Conservation (phyloP, 2,329 filamentous ascomycete species). For the Helotiales sp. region DNA sequence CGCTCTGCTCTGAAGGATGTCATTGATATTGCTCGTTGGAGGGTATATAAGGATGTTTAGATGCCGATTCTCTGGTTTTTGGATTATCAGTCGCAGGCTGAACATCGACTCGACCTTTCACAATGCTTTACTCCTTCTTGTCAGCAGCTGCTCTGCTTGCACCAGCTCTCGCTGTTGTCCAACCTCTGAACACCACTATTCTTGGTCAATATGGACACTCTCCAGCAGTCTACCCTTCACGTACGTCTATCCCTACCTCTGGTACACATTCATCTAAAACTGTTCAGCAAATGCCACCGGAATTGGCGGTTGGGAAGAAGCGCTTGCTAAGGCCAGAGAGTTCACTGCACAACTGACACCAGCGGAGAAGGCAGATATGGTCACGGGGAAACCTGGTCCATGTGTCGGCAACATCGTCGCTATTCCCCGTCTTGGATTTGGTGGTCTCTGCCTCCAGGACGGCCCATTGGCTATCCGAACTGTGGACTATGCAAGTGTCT, state of each 20-base stretch:
- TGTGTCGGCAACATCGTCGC: constrained; percentile 33
- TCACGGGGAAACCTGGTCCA: constrained; percentile 33
- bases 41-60: background rate
- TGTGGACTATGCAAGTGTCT: constrained; percentile 66
- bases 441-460: constrained; percentile 36
- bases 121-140: constrained; percentile 29
- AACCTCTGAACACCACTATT: constrained; percentile 30
- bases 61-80: background rate
- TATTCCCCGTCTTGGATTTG: constrained; percentile 31
- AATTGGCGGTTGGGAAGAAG: constrained; percentile 60
- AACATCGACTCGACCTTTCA: constrained; percentile 9
- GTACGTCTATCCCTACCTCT: constrained; percentile 20
- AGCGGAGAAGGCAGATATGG: constrained; percentile 67
- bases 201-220: constrained; percentile 28
- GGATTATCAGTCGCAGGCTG: constrained; percentile 1
- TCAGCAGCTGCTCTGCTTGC: constrained; percentile 29
- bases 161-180: constrained; percentile 26
- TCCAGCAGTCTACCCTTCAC: constrained; percentile 31
- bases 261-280: constrained; percentile 12
- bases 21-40: background rate
- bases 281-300: constrained; percentile 40
- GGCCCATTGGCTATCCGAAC: constrained; percentile 35
- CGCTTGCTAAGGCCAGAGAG: constrained; percentile 69
- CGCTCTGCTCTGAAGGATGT: background rate
- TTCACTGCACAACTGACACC: constrained; percentile 76